Percentiles rank a stretch among this genome's conserved stretches.
These are phyloP conservation scores for Gossypium trilobum DNA, from an alignment of 441 rosid genomes.

Conservation along the genomic window DNA sequence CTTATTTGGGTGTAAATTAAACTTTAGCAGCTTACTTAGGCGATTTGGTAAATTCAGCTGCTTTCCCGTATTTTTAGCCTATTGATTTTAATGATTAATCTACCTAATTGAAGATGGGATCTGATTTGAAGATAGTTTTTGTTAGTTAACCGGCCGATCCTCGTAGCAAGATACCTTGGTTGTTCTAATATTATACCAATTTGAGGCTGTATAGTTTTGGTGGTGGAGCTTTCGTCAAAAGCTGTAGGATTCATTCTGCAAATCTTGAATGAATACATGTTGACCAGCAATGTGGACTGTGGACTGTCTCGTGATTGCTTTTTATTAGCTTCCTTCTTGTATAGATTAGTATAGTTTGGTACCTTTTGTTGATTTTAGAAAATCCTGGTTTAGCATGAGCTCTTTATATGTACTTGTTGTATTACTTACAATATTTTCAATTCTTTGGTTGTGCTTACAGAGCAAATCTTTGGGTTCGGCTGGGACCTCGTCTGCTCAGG, in stretches of 20 bases:
- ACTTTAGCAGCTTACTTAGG: neutral
- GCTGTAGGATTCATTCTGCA: neutral
- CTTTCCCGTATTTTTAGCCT: neutral
- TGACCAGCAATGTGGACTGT: neutral
- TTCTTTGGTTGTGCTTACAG: constrained; percentile 27
- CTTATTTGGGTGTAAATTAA: too few species aligned
- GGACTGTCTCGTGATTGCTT: neutral
- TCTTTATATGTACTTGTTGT: neutral
- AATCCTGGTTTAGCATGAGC: neutral
- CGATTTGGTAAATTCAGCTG: neutral
- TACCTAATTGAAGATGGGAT: neutral
- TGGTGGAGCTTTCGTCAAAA: neutral
- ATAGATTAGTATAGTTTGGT: neutral
- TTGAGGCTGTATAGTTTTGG: neutral
- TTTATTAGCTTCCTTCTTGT: neutral
- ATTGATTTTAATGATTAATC: neutral
- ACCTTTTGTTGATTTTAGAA: neutral
- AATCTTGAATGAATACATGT: neutral
- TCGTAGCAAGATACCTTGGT: neutral
- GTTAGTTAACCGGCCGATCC: neutral
- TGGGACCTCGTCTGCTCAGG: constrained; percentile 61
- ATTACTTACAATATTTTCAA: neutral
- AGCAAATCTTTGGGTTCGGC: constrained; percentile 56
- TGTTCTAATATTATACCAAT: neutral
- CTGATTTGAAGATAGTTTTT: neutral